phyloP scores from a whole-genome alignment of 495 filamentous ascomycete species.

The Sphaerosporella brunnea region DNA sequence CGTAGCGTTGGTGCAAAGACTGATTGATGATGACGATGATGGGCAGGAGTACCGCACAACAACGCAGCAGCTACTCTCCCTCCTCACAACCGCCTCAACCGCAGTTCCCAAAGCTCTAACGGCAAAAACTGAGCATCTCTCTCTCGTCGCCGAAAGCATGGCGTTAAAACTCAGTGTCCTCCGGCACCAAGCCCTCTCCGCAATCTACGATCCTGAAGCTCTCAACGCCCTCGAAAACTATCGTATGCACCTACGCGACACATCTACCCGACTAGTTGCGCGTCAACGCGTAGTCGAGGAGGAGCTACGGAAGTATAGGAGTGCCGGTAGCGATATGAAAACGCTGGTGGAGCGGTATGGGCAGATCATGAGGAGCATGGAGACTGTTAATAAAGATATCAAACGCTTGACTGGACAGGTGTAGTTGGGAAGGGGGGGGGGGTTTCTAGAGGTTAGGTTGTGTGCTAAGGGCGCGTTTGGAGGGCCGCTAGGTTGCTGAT shows the following conservation, averaged over 20 bases:
- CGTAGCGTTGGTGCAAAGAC: neutral
- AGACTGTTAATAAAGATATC: constrained; percentile 22
- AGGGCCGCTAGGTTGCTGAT: too few species aligned
- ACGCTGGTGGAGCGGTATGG: constrained; percentile 22
- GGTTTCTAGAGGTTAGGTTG: too few species aligned
- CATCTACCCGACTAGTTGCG: constrained; percentile 17
- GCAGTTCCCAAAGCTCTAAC: constrained; percentile 7
- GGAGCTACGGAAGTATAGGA: constrained; percentile 26
- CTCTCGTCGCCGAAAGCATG: constrained; percentile 19
- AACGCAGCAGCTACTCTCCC: neutral
- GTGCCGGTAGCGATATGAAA: constrained; percentile 25
- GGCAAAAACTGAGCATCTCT: constrained; percentile 16
- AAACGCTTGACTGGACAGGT: constrained; percentile 13
- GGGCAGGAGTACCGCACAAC: constrained; percentile 2
- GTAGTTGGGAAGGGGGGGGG: too few species aligned
- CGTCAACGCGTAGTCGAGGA: constrained; percentile 21
- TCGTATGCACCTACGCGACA: constrained; percentile 20
- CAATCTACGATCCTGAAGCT: constrained; percentile 23
- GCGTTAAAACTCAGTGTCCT: constrained; percentile 20
- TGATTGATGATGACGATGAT: neutral
- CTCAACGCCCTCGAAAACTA: constrained; percentile 23
- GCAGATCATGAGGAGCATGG: constrained; percentile 16
- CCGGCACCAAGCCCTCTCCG: constrained; percentile 15
- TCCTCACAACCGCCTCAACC: neutral
- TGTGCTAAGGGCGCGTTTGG: too few species aligned